phyloP scores from a whole-genome alignment of 768 basidiomycete genomes.

The Rhizopogon sp. region DNA sequence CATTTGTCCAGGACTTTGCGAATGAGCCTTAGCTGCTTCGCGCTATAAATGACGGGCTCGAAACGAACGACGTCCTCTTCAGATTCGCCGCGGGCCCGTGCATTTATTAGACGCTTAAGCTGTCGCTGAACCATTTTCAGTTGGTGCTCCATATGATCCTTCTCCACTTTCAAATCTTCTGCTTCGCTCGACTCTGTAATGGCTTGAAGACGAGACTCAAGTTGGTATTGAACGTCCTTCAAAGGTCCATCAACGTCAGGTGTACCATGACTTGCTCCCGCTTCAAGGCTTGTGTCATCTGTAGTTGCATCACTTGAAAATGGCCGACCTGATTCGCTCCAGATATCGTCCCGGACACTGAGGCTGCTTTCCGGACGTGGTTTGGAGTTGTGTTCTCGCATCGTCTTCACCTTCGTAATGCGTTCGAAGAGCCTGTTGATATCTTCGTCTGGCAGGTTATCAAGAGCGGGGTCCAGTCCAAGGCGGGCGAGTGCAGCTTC shows the following conservation, averaged over 20 bases:
- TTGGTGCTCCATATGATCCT: conserved; percentile 91
- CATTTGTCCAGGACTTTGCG: conserved; percentile 81
- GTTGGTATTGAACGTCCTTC: conserved; percentile 68
- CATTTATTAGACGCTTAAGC: conserved; percentile 77
- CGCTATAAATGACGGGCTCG: conserved; percentile 81
- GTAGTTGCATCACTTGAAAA: conserved; percentile 74
- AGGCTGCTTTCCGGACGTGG: conserved; percentile 88
- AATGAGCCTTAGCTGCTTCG: conserved; percentile 76
- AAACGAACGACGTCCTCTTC: conserved; percentile 59
- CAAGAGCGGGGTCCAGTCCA: conserved; percentile 83
- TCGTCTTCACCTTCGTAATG: conserved; percentile 86
- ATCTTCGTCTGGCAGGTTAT: conserved; percentile 92
- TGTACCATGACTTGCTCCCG: conserved; percentile 49
- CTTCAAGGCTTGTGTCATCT: conserved; percentile 84
- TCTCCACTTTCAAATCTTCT: conserved; percentile 85
- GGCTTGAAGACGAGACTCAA: conserved; percentile 62
- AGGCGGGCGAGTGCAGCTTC: conserved; percentile 88
- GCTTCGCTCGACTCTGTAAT: conserved; percentile 68
- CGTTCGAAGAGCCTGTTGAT: conserved; percentile 91
- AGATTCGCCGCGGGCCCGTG: conserved; percentile 70
- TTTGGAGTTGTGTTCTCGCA: conserved; percentile 76
- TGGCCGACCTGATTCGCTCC: conserved; percentile 86
- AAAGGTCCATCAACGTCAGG: conserved; percentile 63
- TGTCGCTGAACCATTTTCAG: conserved; percentile 73
- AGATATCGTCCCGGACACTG: conserved; percentile 80